Evolutionary conservation across 176 grass and related monocot genomes (phyloP), one percentile per base, ranked within the genome.

Genomic region (Oryza meyeriana): DNA sequence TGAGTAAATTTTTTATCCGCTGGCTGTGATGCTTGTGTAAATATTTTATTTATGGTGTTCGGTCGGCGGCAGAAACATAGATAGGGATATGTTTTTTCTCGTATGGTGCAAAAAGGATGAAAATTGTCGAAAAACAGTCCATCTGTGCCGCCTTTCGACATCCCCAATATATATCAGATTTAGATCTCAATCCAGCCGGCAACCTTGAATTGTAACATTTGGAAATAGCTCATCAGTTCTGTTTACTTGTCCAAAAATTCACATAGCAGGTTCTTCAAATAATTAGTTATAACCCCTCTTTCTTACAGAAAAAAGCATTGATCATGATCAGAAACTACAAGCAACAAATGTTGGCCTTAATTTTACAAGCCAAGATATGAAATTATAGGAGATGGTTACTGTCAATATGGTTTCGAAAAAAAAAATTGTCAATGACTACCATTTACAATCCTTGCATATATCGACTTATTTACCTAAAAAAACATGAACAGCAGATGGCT

Each of bases 381-480:
- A 73, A 61, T 86, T 47, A 39, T 72, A 22, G 14, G 44, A 73
- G 1, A 74, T 38, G 44, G 58, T 89, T 89, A 85, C 27, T n/a
- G 67, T 81, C 40, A 65, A 79, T 57, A 24, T n/a, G 55, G 45
- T 48, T 59, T 59, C 2, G 13, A 11, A 59, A 59, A 25, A 13
- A 59, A 10, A 11, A 59, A 59, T 39, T n/a, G 67, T 81, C 40
- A 71, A 82, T 44, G 25, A 42, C 78, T 85, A 84, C 78, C 72
- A 91, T 88, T 67, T 78, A 88, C 81, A 88, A 69, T 24, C 72
- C 66, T 85, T 86, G 47, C 61, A 82, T 32, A 82, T 32, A 47
- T 12, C 74, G 61, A 67, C n/a, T 40, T 81, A 79, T 78, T 73
- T 78, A 90, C 68, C 88, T 86, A 86, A 17, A 77, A 22, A 44